Evolutionary conservation across 2,329 filamentous ascomycete genomes (phyloP).

Genomic region (Penicillium nordicum): DNA sequence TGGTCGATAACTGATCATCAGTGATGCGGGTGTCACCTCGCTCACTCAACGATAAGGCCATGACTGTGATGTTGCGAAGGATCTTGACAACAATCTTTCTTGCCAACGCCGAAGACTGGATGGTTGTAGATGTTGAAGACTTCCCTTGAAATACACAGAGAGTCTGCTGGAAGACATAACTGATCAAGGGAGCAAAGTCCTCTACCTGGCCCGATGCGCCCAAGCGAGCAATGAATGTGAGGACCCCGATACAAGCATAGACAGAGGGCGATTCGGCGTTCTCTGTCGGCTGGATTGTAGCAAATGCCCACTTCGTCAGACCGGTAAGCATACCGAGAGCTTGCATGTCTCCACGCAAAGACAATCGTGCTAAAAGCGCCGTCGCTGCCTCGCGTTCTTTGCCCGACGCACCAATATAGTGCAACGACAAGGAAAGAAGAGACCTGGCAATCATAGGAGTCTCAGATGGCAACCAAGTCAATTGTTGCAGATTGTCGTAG

Average conservation of each 20-base stretch:
- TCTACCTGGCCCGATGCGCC: slow-evolving; percentile 68
- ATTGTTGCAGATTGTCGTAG: slow-evolving; percentile 28
- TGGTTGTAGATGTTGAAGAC: slow-evolving; percentile 49
- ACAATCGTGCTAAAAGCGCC: slow-evolving; percentile 72
- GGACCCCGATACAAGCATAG: slow-evolving; percentile 72
- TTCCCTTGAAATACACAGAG: slow-evolving; percentile 56
- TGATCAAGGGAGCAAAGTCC: slow-evolving; percentile 66
- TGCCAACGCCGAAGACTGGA: slow-evolving; percentile 71
- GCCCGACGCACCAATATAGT: slow-evolving; percentile 69
- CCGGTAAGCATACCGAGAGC: slow-evolving; percentile 64
- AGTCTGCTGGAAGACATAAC: slow-evolving; percentile 63
- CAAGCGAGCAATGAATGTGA: slow-evolving; percentile 76
- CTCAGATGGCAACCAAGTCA: slow-evolving; percentile 51
- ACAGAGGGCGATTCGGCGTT: slow-evolving; percentile 49
- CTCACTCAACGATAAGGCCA: slow-evolving; percentile 57
- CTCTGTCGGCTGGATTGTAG: slow-evolving; percentile 51
- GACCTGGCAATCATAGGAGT: slow-evolving; percentile 69
- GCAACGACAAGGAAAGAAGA: slow-evolving; percentile 66
- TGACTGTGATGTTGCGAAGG: slow-evolving; percentile 68
- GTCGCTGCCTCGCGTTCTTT: slow-evolving; percentile 91
- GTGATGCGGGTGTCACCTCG: slow-evolving; percentile 25
- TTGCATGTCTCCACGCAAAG: slow-evolving; percentile 87
- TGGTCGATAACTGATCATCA: slow-evolving; percentile 43
- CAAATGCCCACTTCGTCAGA: slow-evolving; percentile 69
- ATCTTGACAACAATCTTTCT: slow-evolving; percentile 82